Evolutionary conservation across 2,329 filamentous ascomycete species (phyloP), one percentile per base, ranked within the genome.

Genomic region (Claviceps africana): DNA sequence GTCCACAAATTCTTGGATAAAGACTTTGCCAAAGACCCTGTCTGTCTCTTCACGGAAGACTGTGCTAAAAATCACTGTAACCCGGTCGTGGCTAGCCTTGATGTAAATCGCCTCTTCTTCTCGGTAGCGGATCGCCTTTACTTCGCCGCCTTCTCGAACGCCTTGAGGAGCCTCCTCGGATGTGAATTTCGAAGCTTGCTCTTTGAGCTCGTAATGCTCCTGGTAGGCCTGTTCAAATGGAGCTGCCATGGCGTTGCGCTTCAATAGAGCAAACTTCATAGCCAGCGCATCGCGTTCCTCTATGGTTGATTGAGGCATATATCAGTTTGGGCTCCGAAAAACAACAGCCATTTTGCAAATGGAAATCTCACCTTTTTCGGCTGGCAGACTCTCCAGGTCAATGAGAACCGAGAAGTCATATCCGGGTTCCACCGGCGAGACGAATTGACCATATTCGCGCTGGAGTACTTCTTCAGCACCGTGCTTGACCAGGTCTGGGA

Each of bases 61-160:
- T 43, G 93, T 98, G 71, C 89, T 95, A 77, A 98, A 98, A 64
- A 98, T 98, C 63, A 98, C 90, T 1, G 94, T 98, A 50, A 99
- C 93, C 63, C 93, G 83, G 67, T 99, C 93, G 72, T 94, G 86
- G 68, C 87, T 94, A 56, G 93, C 91, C 74, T 98, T 97, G 74
- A 98, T 85, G 70, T 95, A 98, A 65, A 99, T 97, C 50, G 93
- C 90, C 69, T 99, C 93, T 74, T 97, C 90, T 64, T 99, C 94
- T 53, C 93, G 86, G 73, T 99, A 98, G 70, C 97, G 91, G 61
- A 99, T 95, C 2, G 91, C 83, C 79, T 94, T 95, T 54, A 97
- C 85, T 60, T 93, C 82, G 53, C 91, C 90, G 49, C 93, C 91
- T 70, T 97, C 93, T 58, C 76, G 75, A 31, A 96, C 76, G 56